These are phyloP conservation scores for Trichosporon asahii DNA, from an alignment of 1,284 basidiomycete genomes.

Conservation along the genomic window DNA sequence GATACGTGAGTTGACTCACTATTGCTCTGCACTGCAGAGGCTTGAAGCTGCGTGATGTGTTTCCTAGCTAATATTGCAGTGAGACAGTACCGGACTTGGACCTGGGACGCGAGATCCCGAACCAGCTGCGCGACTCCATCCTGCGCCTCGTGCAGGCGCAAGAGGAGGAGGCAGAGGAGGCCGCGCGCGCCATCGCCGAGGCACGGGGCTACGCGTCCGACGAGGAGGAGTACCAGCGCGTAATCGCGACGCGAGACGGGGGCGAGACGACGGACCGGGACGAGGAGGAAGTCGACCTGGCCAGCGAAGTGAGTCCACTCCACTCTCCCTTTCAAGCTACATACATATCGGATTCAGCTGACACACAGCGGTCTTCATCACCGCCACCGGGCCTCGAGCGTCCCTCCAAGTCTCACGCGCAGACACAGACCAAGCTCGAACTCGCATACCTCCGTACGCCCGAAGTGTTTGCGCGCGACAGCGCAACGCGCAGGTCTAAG, in stretches of 20 bases:
- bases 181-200: conserved; percentile 53
- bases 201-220: conserved; percentile 38
- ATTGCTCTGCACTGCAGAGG: no score
- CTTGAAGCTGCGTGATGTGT: no score
- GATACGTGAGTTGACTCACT: neutral
- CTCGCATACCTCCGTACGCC: conserved; percentile 70
- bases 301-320: conserved; percentile 11
- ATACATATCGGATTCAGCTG: neutral
- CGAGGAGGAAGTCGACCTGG: conserved; percentile 2
- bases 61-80: neutral
- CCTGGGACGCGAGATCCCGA: conserved; percentile 62
- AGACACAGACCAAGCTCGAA: conserved; percentile 64
- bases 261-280: conserved; percentile 26
- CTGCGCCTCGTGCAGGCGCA: conserved; percentile 69
- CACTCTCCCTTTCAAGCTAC: neutral
- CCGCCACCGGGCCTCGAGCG: neutral
- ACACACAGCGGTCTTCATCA: conserved; percentile 5
- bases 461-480: conserved; percentile 71
- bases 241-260: conserved; percentile 30
- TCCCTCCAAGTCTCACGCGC: neutral
- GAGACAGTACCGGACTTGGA: conserved; percentile 2
- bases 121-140: conserved; percentile 73
- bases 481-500: conserved; percentile 64
- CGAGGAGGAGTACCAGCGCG: conserved; percentile 46
- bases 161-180: conserved; percentile 64